Base-by-base conservation (phyloP, 129 eudicot genomes). In the Smallanthus sonchifolius region DNA sequence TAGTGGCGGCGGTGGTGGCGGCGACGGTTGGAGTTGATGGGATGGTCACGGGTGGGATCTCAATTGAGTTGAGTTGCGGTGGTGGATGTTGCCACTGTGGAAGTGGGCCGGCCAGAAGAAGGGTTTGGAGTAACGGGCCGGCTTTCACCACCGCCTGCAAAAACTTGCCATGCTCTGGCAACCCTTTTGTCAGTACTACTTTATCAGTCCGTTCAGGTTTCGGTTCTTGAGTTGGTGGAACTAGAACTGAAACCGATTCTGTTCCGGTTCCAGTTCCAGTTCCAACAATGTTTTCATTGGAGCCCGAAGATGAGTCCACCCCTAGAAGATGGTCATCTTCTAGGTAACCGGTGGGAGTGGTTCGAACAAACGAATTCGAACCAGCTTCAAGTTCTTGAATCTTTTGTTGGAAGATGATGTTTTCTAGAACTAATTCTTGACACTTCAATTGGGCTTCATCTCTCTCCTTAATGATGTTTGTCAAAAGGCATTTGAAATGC, bases 1-100 rank as follows among this genome's bases (percentile, higher is more conserved):
- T 2, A 4, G 61, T 17, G 61, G 57, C 5, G 57, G 32, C 19
- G 32, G 77, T 2, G 14, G 61, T 6, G 61, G 57, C 4, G 57
- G 32, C 19, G 32, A 87, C 59, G 5, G 72, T 48, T 13, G 77
- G 65, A 0, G 84, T 76, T 7, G 96, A 87, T 3, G 83, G 62
- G 56, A 88, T 83, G 35, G 91, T 81, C 62, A 92, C 97, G 1
- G 94, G 96, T 63, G 97, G 97, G 56, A 92, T 89, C 72, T 92
- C 97, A 19, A 74, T 60, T 62, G 96, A 77, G 89, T 84, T 86
- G 30, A 92, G 90, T 52, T 82, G 94, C 4, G 97, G 97, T 0
- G 97, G 97, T 5, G 97, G 97, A 69, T 89, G 94, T 62, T 89
- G 96, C 97, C 97, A 92, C 59, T 86, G 90, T 19, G 97, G 97